These are phyloP conservation scores for Fraxinus cuspidata DNA, from an alignment of 257 asterid genomes.

Conservation along the genomic window DNA sequence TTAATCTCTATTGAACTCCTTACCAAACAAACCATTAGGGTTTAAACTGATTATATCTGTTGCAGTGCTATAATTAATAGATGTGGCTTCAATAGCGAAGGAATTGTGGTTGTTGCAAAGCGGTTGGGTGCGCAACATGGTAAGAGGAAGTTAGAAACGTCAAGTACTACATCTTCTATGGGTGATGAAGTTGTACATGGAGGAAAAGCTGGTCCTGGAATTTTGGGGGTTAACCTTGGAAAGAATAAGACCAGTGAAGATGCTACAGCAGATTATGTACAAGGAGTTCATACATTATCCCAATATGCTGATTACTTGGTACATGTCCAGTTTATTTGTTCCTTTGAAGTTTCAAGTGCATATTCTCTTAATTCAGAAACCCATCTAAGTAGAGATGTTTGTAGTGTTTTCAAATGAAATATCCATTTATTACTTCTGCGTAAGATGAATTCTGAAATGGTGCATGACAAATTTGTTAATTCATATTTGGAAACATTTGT, in stretches of 20 bases:
- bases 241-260: conserved; percentile 96
- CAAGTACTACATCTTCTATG: conserved; percentile 62
- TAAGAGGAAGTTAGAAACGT: conserved; percentile 87
- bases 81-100: conserved; percentile 98
- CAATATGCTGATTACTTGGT: conserved; percentile 99
- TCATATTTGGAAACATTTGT: conserved; percentile 9
- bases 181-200: conserved; percentile 81
- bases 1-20: background rate
- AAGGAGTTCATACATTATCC: conserved; percentile 97
- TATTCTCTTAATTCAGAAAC: too few species aligned
- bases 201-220: conserved; percentile 98
- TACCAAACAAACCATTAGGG: conserved; percentile 13
- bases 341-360: background rate
- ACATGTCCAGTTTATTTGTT: conserved; percentile 19
- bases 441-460: background rate
- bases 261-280: conserved; percentile 97
- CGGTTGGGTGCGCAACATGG: conserved; percentile 96
- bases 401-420: background rate
- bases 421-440: background rate
- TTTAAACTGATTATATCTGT: conserved; percentile 15
- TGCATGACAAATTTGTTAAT: background rate
- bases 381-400: background rate
- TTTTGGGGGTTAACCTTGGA: conserved; percentile 96
- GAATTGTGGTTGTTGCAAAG: conserved; percentile 96
- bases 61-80: conserved; percentile 92